Conservation (phyloP, 2,329 filamentous ascomycete genomes). For the Pseudogymnoascus pannorum region DNA sequence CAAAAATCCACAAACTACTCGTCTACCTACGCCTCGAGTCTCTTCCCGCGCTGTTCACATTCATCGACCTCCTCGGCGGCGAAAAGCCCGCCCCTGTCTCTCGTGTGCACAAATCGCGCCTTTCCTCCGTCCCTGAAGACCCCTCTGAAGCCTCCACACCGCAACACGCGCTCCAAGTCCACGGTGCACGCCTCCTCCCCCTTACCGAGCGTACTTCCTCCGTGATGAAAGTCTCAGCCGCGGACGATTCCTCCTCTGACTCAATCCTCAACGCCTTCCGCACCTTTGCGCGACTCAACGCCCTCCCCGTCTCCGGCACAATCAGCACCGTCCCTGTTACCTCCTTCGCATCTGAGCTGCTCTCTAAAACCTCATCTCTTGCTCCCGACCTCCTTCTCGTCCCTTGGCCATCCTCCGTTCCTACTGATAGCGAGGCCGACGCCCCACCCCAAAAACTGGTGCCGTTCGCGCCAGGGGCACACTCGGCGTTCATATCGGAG, state of each 20-base stretch:
- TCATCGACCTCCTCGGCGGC: constrained; percentile 71
- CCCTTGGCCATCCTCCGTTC: constrained; percentile 63
- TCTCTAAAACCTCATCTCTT: constrained; percentile 61
- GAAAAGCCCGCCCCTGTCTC: constrained; percentile 30
- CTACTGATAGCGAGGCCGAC: constrained; percentile 40
- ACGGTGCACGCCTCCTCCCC: constrained; percentile 79
- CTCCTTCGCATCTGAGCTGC: constrained; percentile 71
- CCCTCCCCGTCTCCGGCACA: constrained; percentile 73
- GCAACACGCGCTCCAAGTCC: constrained; percentile 30
- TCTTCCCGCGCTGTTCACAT: constrained; percentile 71
- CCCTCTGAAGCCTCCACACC: constrained; percentile 17
- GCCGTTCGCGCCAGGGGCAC: constrained; percentile 54
- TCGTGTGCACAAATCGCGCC: constrained; percentile 31
- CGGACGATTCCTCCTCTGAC: constrained; percentile 64
- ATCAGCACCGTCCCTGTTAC: constrained; percentile 72
- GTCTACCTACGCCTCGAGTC: constrained; percentile 81
- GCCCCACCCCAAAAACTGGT: constrained; percentile 29
- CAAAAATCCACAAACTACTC: constrained; percentile 57
- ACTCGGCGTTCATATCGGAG: constrained; percentile 66
- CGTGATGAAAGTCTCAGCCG: constrained; percentile 87
- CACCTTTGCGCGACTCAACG: constrained; percentile 77
- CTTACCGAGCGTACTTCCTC: constrained; percentile 89
- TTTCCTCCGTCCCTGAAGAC: constrained; percentile 24
- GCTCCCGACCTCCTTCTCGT: constrained; percentile 69
- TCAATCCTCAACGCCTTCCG: constrained; percentile 88